Evolutionary conservation across 2,329 filamentous ascomycete species (phyloP).

Genomic region (Trichoderma sp.): DNA sequence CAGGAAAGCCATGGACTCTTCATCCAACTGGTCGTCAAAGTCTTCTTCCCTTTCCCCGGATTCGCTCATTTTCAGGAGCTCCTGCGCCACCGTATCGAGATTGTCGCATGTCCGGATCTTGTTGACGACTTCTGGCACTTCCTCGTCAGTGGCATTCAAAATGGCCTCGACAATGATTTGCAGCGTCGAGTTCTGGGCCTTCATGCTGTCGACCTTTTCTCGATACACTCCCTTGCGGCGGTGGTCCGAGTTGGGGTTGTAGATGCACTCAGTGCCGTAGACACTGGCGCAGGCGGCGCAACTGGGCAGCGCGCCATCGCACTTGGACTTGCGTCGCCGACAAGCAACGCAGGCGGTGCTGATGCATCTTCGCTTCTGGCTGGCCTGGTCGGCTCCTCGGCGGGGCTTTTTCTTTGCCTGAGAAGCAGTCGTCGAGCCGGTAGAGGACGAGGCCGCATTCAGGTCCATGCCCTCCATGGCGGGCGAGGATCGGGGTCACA

Average conservation of each 20-base stretch:
- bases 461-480: slow-evolving; percentile 3
- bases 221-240: slow-evolving; percentile 95
- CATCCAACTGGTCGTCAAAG: slow-evolving; percentile 36
- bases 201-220: slow-evolving; percentile 84
- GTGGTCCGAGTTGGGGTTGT: slow-evolving; percentile 95
- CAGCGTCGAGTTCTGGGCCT: slow-evolving; percentile 80
- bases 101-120: slow-evolving; percentile 84
- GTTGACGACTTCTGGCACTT: slow-evolving; percentile 75
- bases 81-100: slow-evolving; percentile 54
- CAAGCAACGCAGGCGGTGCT: slow-evolving; percentile 84
- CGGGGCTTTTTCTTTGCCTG: slow-evolving; percentile 48
- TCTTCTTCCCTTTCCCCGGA: slow-evolving; percentile 22
- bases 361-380: slow-evolving; percentile 70
- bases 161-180: slow-evolving; percentile 93
- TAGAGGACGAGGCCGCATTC: neutral
- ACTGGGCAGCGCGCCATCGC: slow-evolving; percentile 84
- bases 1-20: slow-evolving; percentile 40
- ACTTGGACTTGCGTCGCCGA: slow-evolving; percentile 77
- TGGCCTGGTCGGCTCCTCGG: slow-evolving; percentile 45
- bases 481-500: neutral
- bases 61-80: slow-evolving; percentile 46
- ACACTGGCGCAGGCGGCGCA: slow-evolving; percentile 96
- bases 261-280: slow-evolving; percentile 85
- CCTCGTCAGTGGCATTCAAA: slow-evolving; percentile 83
- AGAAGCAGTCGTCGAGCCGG: slow-evolving; percentile 2